Conservation (phyloP, 169 alveolate species). For the Eimeria necatrix region DNA sequence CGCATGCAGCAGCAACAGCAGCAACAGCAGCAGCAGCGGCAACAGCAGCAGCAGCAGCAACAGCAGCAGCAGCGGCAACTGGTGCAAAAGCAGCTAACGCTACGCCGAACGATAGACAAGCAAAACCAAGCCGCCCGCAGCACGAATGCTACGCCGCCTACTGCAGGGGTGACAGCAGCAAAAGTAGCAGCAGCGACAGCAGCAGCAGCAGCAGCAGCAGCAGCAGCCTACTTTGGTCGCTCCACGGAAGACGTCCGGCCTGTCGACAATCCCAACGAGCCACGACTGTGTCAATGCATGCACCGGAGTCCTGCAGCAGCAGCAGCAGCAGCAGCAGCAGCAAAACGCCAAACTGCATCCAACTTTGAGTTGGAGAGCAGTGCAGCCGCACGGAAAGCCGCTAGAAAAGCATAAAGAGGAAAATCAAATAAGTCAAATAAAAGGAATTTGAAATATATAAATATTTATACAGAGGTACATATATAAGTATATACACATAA, state of each 20-base stretch:
- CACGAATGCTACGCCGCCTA: not conserved
- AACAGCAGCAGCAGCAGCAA: not conserved
- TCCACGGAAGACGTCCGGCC: conserved; percentile 20
- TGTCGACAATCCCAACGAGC: not conserved
- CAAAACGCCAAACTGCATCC: too few species aligned
- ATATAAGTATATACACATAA: too few species aligned
- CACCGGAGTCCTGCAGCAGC: conserved; percentile 8
- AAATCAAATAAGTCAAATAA: too few species aligned
- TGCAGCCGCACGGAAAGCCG: too few species aligned
- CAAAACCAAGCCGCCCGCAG: conserved; percentile 3
- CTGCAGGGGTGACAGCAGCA: not conserved
- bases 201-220: not conserved
- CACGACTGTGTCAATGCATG: conserved; percentile 17
- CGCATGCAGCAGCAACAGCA: not conserved
- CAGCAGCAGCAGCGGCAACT: conserved; percentile 1
- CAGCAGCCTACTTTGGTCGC: not conserved
- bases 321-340: not conserved
- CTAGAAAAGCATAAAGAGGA: too few species aligned
- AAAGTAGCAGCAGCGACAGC: not conserved
- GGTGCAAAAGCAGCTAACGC: not conserved
- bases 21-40: conserved; percentile 1
- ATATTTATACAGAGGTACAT: too few species aligned
- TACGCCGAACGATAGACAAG: not conserved
- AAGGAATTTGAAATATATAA: too few species aligned
- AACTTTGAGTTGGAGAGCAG: too few species aligned